Evolutionary conservation across 2,329 filamentous ascomycete genomes (phyloP), one percentile per base, ranked within the genome.

Genomic region (Nigrograna mackinnonii): DNA sequence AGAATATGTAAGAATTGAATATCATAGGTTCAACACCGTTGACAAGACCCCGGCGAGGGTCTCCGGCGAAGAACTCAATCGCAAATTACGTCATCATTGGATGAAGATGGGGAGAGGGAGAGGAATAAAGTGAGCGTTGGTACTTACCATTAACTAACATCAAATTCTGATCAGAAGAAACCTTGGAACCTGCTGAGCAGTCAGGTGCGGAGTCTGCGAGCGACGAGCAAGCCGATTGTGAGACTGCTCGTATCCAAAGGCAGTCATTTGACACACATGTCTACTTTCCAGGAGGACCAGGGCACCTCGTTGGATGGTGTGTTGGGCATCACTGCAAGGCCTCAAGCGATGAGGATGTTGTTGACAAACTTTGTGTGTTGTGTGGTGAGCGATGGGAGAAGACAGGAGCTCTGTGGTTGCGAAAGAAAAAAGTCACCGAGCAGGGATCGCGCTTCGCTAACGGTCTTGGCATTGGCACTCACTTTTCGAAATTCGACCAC

Each of bases 1-100:
- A 96, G 91, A 89, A 96, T 95, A 96, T 95, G 91, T 96, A 96
- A 96, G 91, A 92, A 84, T 83, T 85, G 74, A 91, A 89, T 95
- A 87, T 96, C 91, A 95, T 66, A 62, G 77, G 71, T 82, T 75
- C 80, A 76, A 74, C 67, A 75, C 79, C 86, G 85, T 91, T 85
- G 44, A 86, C 80, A 85, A 87, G 78, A 80, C 88, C 84, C 91
- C 83, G 91, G 91, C 91, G 87, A 86, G 90, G 84, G 87, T 76
- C 79, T 89, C 90, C 91, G 83, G 84, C 77, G 72, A 72, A 71
- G 75, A 79, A 81, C 87, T 96, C 91, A 95, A 92, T 92, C 91
- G 91, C 91, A 96, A 96, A 96, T 96, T 96, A 89, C 88, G 78
- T 87, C 91, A 95, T 96, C 91, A 89, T 86, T 58, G 68, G 55